phyloP scores from a whole-genome alignment of 192 early-diverging fungal genomes.

The Gryganskiella cystojenkinii region DNA sequence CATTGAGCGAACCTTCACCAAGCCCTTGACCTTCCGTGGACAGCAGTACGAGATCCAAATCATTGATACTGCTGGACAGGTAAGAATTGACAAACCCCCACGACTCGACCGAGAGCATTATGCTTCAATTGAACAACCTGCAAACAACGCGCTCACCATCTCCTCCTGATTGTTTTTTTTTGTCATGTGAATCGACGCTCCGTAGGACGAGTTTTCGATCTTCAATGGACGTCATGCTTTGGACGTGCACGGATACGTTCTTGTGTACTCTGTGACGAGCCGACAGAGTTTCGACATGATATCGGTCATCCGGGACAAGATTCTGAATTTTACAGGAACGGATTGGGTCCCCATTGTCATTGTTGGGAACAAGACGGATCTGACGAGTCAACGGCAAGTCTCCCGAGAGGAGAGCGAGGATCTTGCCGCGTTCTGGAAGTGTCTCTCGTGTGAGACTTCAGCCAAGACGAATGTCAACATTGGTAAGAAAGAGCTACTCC shows the following conservation, averaged over 20 bases:
- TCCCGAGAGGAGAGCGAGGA: constrained; percentile 78
- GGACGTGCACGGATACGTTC: constrained; percentile 93
- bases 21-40: constrained; percentile 80
- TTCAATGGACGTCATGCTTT: constrained; percentile 89
- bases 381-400: constrained; percentile 81
- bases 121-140: neutral
- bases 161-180: neutral
- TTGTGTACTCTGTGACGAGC: constrained; percentile 92
- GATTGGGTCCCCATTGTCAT: constrained; percentile 92
- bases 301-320: constrained; percentile 91
- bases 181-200: no score
- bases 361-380: constrained; percentile 94
- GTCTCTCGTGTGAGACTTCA: constrained; percentile 90
- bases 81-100: constrained; percentile 51
- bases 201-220: constrained; percentile 95
- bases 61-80: constrained; percentile 97
- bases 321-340: constrained; percentile 89
- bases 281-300: constrained; percentile 90
- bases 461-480: constrained; percentile 94
- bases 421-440: constrained; percentile 83
- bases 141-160: neutral
- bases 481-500: constrained; percentile 52
- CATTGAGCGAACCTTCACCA: constrained; percentile 90
- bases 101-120: neutral
- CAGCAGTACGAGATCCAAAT: constrained; percentile 91